Conservation (phyloP, 1,284 basidiomycete genomes). For the Flammula alnicola region DNA sequence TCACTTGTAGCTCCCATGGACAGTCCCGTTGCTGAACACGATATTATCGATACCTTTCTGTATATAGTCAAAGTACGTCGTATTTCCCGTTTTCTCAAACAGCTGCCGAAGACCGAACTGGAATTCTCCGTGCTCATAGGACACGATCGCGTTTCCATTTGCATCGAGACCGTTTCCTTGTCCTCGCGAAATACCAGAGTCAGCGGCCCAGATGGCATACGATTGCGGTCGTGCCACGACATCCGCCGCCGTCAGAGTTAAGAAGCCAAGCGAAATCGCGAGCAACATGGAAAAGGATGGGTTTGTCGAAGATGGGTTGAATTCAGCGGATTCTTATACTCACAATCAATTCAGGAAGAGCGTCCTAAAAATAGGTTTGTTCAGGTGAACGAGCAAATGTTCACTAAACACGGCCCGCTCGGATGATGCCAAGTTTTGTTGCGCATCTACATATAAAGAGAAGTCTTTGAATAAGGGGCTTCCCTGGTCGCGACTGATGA, state of each 20-base stretch:
- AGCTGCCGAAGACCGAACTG: conserved; percentile 44
- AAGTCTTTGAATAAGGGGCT: no score
- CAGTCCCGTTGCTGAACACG: conserved; percentile 41
- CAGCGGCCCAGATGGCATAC: conserved; percentile 48
- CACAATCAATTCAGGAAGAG: background rate
- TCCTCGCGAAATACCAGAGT: conserved; percentile 45
- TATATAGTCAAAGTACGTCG: conserved; percentile 47
- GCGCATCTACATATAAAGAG: no score
- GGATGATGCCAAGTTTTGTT: no score
- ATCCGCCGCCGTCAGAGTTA: background rate
- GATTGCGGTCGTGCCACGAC: conserved; percentile 34
- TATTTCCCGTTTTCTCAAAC: conserved; percentile 44
- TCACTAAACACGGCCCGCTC: background rate
- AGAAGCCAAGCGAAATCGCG: background rate
- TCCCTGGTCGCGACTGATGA: no score
- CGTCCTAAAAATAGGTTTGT: conserved; percentile 3
- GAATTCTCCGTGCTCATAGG: conserved; percentile 49
- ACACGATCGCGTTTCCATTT: conserved; percentile 37
- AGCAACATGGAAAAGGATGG: background rate
- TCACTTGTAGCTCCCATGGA: conserved; percentile 43
- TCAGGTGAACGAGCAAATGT: background rate
- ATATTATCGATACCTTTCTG: conserved; percentile 41
- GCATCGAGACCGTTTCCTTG: conserved; percentile 48
- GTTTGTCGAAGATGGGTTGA: background rate
- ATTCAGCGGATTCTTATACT: background rate